Percentiles rank a stretch among this genome's conserved stretches.
Conservation (phyloP, 768 basidiomycete genomes). For the Leccinum rimulosum region DNA sequence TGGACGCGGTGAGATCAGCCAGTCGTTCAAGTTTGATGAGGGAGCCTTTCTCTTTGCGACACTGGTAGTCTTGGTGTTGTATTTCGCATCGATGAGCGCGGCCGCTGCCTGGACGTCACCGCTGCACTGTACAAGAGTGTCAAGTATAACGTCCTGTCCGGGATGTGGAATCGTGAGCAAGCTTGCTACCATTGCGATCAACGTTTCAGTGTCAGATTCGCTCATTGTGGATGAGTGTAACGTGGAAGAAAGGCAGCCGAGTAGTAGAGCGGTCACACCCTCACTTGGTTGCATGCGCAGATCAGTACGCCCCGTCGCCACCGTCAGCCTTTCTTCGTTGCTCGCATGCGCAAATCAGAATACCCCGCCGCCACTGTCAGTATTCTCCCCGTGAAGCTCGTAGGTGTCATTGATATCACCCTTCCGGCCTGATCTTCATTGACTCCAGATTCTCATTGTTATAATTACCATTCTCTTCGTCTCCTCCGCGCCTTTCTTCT, state of each 20-base stretch:
- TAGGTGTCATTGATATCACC: conserved; percentile 3
- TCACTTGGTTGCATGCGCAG: conserved; percentile 9
- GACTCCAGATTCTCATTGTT: conserved; percentile 10
- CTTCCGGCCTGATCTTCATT: conserved; percentile 1
- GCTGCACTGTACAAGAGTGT: conserved; percentile 53
- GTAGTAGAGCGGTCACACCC: background rate
- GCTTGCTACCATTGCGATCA: conserved; percentile 67
- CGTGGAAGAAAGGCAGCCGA: background rate
- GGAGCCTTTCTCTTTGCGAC: conserved; percentile 49
- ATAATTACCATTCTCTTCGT: conserved; percentile 4
- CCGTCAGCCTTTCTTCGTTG: background rate
- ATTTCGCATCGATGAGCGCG: conserved; percentile 32
- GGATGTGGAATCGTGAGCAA: conserved; percentile 39
- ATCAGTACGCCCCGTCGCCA: background rate
- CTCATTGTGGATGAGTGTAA: conserved; percentile 18
- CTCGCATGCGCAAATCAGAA: conserved; percentile 11
- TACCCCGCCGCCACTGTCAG: background rate
- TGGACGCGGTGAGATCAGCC: conserved; percentile 41
- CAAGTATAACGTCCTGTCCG: conserved; percentile 46
- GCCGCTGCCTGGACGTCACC: conserved; percentile 59
- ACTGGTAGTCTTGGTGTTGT: conserved; percentile 14
- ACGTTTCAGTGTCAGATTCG: conserved; percentile 57
- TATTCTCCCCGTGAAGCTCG: conserved; percentile 8
- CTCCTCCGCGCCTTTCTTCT: conserved; percentile 4
- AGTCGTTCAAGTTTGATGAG: conserved; percentile 44